Evolutionary conservation across 768 basidiomycete genomes (phyloP), one percentile per base, ranked within the genome.

Genomic region (Candolleomyces eurysporus): DNA sequence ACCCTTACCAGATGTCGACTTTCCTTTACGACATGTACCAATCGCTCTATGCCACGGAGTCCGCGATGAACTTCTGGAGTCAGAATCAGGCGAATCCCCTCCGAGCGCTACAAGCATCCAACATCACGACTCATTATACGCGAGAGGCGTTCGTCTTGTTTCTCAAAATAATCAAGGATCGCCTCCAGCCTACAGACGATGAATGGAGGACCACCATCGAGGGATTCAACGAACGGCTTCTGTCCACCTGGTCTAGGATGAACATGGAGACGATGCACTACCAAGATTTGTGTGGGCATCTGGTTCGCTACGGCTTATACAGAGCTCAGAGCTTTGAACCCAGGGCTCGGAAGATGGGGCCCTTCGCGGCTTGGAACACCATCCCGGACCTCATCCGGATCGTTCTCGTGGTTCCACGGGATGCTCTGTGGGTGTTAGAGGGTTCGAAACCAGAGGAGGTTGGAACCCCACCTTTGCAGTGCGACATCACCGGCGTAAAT

Each of bases 131-230:
- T 2, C 82, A 82, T 61, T 86, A 87, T 63, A 76, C 69, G 10
- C 78, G 86, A 13, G 72, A 72, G 42, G 79, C 76, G 36, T 85
- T 86, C 56, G 83, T 73, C 1, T 63, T 74, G 2, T 69, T 88
- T 46, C 68, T 88, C 16, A 65, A 66, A 16, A 64, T 78, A 13
- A 71, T 84, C 39, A 78, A 76, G 13, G 56, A 36, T 61, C 48
- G 58, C 5, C 30, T 60, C 4, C 48, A 57, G 21, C 70, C 73
- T 43, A 67, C 78, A 0, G 48, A 65, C 3, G 68, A 67, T 2
- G 70, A 79, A 48, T 88, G 87, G 87, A 54, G 30, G 0, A 60
- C 69, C 22, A 70, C 75, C 10, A 77, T 88, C 74, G 63, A 66
- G 9, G 61, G 55, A 42, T 76, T 78, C 60, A 61, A 74, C 14